Evolutionary conservation across 2,329 filamentous ascomycete species (phyloP).

Genomic region (Paramyrothecium sp.): DNA sequence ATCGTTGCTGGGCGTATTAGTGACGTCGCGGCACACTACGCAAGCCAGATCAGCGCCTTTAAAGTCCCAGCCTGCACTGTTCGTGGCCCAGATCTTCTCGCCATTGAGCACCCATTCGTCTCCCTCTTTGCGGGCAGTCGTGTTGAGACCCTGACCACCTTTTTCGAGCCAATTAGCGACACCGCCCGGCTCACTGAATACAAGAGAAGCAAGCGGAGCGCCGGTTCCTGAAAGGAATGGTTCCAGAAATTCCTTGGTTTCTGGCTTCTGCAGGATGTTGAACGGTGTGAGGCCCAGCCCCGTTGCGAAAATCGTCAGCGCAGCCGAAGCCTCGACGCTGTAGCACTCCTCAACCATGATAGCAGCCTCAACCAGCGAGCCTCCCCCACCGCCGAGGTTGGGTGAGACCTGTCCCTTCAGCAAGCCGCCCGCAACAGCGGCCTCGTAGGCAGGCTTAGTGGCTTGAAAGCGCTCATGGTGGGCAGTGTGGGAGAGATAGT

Average conservation of each 20-base stretch:
- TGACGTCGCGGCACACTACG: conserved; percentile 45
- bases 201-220: conserved; percentile 47
- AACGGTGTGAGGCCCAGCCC: conserved; percentile 51
- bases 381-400: conserved; percentile 42
- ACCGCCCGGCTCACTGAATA: conserved; percentile 50
- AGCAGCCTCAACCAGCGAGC: conserved; percentile 43
- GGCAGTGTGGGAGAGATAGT: conserved; percentile 12
- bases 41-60: conserved; percentile 50
- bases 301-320: conserved; percentile 50
- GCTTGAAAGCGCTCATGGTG: conserved; percentile 41
- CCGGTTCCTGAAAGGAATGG: conserved; percentile 45
- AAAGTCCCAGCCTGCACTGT: conserved; percentile 51
- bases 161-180: conserved; percentile 51
- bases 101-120: conserved; percentile 51
- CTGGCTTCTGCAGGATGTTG: conserved; percentile 39
- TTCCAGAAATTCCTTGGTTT: conserved; percentile 41
- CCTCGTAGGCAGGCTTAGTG: conserved; percentile 42
- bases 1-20: conserved; percentile 7
- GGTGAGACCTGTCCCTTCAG: conserved; percentile 46
- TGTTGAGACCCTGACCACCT: conserved; percentile 45
- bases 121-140: conserved; percentile 45
- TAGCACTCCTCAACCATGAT: conserved; percentile 54
- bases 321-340: conserved; percentile 45
- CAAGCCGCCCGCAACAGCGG: conserved; percentile 40
- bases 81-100: conserved; percentile 58